A percentile compares a stretch with the other conserved stretches of the same genome.
phyloP scores from a whole-genome alignment of 1,284 basidiomycete genomes.

The Mycosarcoma maydis region DNA sequence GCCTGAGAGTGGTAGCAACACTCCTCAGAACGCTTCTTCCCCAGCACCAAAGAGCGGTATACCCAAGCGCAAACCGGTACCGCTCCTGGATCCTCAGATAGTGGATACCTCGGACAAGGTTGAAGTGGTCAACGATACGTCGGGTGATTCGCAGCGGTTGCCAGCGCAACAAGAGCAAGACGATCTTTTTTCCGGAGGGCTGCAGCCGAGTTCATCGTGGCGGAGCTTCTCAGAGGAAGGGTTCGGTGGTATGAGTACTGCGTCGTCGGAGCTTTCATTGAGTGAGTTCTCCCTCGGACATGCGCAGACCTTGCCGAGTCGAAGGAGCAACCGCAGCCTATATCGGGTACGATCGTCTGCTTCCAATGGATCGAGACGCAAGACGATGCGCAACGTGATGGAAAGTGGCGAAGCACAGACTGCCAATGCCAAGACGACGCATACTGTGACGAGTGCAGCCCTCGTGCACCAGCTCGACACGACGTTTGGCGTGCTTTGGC shows the following conservation, averaged over 20 bases:
- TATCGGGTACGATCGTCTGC: slow-evolving; percentile 11
- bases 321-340: slow-evolving; percentile 13
- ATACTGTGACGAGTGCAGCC: slow-evolving; percentile 9
- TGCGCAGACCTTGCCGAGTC: background rate
- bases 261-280: slow-evolving; percentile 20
- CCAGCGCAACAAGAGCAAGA: background rate
- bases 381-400: too few species aligned
- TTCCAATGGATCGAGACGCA: background rate
- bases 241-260: slow-evolving; percentile 26
- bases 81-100: background rate
- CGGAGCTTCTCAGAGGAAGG: slow-evolving; percentile 36
- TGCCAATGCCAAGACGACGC: too few species aligned
- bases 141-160: background rate
- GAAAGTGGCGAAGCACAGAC: too few species aligned
- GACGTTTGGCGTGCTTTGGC: slow-evolving; percentile 29
- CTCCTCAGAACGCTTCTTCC: background rate
- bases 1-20: background rate
- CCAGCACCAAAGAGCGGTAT: background rate
- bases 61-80: slow-evolving; percentile 16
- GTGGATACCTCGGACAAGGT: slow-evolving; percentile 2
- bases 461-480: slow-evolving; percentile 4
- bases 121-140: slow-evolving; percentile 12
- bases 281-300: slow-evolving; percentile 15
- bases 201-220: slow-evolving; percentile 34
- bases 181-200: slow-evolving; percentile 7